Evolutionary conservation across 306 rosid species (phyloP).

Genomic region (Medicago arabica): DNA sequence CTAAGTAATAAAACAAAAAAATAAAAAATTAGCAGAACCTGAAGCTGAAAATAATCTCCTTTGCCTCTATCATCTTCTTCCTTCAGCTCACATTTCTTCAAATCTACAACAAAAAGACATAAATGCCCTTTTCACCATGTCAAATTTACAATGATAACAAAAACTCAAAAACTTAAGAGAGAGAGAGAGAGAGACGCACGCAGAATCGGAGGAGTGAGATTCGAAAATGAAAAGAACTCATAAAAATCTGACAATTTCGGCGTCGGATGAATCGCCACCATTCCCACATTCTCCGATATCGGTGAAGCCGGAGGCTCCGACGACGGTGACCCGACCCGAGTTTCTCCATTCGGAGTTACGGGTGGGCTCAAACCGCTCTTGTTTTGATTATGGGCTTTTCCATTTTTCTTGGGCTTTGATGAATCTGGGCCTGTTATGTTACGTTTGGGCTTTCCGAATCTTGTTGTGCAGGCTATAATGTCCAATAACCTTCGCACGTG

Average conservation of each 20-base stretch:
- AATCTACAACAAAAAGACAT: constrained; percentile 47
- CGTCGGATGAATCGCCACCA: constrained; percentile 90
- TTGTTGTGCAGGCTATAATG: constrained; percentile 77
- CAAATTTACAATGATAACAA: background rate
- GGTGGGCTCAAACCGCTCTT: constrained; percentile 52
- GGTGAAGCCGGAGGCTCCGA: constrained; percentile 53
- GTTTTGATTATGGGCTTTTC: constrained; percentile 50
- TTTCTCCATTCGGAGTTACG: constrained; percentile 53
- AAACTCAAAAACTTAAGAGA: background rate
- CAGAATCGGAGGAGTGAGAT: constrained; percentile 74
- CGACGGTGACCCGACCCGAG: constrained; percentile 47
- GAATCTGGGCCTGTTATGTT: constrained; percentile 55
- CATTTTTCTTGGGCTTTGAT: constrained; percentile 66
- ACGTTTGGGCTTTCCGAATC: constrained; percentile 72
- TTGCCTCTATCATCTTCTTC: constrained; percentile 55
- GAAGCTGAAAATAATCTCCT: constrained; percentile 75
- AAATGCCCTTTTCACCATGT: background rate
- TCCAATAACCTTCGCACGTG: constrained; percentile 89
- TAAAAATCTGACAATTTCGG: constrained; percentile 93
- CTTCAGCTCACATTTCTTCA: constrained; percentile 66
- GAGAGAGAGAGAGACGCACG: constrained; percentile 53
- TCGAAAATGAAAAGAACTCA: constrained; percentile 85
- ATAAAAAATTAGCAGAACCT: constrained; percentile 49
- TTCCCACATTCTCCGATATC: constrained; percentile 76
- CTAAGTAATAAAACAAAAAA: background rate